Conservation (phyloP, 2,329 filamentous ascomycete species). For the Microdochium bolleyi region DNA sequence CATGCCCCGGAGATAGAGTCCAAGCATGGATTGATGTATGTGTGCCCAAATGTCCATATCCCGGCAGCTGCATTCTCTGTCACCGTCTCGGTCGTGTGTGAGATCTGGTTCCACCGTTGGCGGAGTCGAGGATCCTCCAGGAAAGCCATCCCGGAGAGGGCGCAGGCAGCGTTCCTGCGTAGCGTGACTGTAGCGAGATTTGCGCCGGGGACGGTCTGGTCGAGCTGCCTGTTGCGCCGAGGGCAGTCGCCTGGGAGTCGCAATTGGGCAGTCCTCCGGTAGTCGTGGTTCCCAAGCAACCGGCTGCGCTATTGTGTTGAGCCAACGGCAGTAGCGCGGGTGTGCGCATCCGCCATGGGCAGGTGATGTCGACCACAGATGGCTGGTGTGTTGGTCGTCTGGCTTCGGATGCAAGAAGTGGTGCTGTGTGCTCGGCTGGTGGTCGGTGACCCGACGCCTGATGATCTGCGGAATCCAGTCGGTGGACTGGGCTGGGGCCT, state of each 20-base stretch:
- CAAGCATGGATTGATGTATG: conserved; percentile 78
- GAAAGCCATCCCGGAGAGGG: conserved; percentile 39
- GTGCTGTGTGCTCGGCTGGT: too few relatives aligned
- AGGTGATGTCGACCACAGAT: not conserved
- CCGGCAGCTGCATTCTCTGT: conserved; percentile 88
- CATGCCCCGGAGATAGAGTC: conserved; percentile 57
- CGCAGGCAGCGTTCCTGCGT: too few relatives aligned
- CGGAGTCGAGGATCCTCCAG: conserved; percentile 81
- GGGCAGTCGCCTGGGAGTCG: too few relatives aligned
- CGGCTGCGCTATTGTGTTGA: not conserved
- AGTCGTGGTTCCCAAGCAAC: too few relatives aligned
- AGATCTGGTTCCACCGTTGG: conserved; percentile 88
- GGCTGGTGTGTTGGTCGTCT: too few relatives aligned
- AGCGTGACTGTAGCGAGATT: too few relatives aligned
- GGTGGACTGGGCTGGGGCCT: not conserved
- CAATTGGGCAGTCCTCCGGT: too few relatives aligned
- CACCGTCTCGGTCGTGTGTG: conserved; percentile 81
- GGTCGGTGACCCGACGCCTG: too few relatives aligned
- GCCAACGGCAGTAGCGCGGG: not conserved
- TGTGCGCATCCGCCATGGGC: not conserved
- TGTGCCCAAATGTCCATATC: conserved; percentile 82
- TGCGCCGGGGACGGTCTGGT: too few relatives aligned
- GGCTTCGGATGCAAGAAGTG: too few relatives aligned
- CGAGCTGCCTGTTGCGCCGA: too few relatives aligned
- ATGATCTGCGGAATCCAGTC: too few relatives aligned